Base-by-base conservation (phyloP, 257 asterid species). In the Solanum rostratum region DNA sequence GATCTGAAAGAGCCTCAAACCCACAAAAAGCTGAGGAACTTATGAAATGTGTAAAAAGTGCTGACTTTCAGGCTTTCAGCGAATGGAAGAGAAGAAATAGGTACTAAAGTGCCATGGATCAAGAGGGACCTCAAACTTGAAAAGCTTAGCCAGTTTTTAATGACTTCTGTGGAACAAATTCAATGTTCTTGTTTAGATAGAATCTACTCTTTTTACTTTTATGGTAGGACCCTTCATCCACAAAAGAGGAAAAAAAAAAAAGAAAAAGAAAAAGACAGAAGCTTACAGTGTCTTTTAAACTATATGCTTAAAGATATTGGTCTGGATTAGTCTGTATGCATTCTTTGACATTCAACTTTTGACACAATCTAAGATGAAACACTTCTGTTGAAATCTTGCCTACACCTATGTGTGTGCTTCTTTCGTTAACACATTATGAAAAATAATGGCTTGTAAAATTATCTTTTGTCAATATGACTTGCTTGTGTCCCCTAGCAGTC, bases 21-120 rank as follows among this genome's bases (percentile, higher is more conserved):
- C 68, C 68, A 60, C 68, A 60, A 60, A 22, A 59, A 60, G 22
- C 18, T 63, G 10, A 63, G 70, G 30, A 59, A n/a, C 24, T 45
- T 76, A 16, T 76, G 82, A 76, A 43, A 16, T 15, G 55, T 76
- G 10, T 29, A 81, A 46, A 57, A 81, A 81, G 76, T 60, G 84
- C 43, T 5, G 71, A 41, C 18, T n/a, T 41, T 57, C 39, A 62
- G 70, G 70, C 18, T 27, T 27, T 63, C 76, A 81, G 55, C 84
- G 41, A 81, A 81, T 81, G 84, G 84, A 53, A 81, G 76, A 59
- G 84, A 53, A 81, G 84, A 60, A 81, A 81, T 81, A 81, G 84
- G 43, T 57, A 60, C 55, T 81, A 57, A 37, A 57, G 53, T 81
- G 57, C 53, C 76, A 57, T 60, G 84, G 83, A 60, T 81, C 41